These are phyloP conservation scores for Aspergillus cavernicola DNA, from an alignment of 495 filamentous ascomycete genomes.

Conservation along the genomic window DNA sequence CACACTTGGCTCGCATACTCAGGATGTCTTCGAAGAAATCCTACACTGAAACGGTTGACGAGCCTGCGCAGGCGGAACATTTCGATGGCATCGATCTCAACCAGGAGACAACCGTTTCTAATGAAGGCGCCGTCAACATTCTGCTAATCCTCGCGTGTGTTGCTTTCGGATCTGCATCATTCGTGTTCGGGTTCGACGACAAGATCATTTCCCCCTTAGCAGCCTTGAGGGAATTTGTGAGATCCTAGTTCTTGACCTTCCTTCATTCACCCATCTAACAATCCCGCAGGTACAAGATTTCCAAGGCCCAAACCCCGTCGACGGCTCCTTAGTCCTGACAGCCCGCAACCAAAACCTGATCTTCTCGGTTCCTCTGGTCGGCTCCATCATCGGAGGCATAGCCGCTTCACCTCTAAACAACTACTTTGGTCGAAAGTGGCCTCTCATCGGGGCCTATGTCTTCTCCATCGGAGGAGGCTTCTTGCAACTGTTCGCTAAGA, in stretches of 20 bases:
- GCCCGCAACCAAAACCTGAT: conserved; percentile 37
- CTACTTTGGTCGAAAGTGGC: conserved; percentile 35
- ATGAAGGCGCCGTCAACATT: conserved; percentile 24
- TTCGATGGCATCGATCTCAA: conserved; percentile 13
- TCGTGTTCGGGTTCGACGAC: conserved; percentile 39
- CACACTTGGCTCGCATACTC: too few species aligned
- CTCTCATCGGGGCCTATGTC: conserved; percentile 29
- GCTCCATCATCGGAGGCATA: conserved; percentile 31
- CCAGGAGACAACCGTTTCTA: background rate
- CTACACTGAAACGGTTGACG: background rate
- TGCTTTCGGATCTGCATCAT: conserved; percentile 34
- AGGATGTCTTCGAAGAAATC: background rate
- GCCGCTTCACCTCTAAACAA: conserved; percentile 33
- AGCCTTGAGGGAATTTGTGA: conserved; percentile 34
- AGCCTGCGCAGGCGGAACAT: conserved; percentile 19
- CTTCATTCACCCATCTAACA: background rate
- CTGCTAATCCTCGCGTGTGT: conserved; percentile 30
- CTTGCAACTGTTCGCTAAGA: conserved; percentile 36
- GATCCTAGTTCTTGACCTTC: background rate
- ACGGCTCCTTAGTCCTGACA: conserved; percentile 25
- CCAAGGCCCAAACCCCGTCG: conserved; percentile 29
- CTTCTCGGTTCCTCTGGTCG: conserved; percentile 35
- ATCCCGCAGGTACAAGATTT: conserved; percentile 28
- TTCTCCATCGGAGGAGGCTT: conserved; percentile 34
- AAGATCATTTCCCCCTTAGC: conserved; percentile 40